phyloP scores from a whole-genome alignment of 768 basidiomycete species.

The Tricholoma hemisulphureum region DNA sequence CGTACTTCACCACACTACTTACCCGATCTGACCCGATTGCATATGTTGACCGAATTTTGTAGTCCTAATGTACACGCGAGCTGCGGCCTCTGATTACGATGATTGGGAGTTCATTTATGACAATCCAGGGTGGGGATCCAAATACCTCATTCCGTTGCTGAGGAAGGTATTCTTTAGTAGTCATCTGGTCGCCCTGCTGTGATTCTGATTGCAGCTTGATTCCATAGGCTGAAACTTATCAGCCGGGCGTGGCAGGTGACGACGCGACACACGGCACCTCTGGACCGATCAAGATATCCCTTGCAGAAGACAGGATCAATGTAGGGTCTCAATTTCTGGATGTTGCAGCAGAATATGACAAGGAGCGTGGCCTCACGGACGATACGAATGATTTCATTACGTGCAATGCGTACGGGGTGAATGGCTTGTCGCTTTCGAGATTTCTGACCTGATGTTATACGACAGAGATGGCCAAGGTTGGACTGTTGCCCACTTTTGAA shows the following conservation, averaged over 20 bases:
- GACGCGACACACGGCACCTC: constrained; percentile 44
- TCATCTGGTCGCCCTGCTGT: background rate
- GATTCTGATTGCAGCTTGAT: background rate
- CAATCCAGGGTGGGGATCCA: constrained; percentile 62
- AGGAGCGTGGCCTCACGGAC: constrained; percentile 39
- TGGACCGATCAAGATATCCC: constrained; percentile 52
- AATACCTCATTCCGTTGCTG: constrained; percentile 54
- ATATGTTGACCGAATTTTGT: background rate
- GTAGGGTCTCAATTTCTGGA: constrained; percentile 47
- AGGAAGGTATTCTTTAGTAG: constrained; percentile 42
- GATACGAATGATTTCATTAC: constrained; percentile 49
- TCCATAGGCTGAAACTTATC: constrained; percentile 41
- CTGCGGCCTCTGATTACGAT: constrained; percentile 62
- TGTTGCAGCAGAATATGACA: constrained; percentile 46
- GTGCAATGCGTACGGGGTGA: constrained; percentile 48
- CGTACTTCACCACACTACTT: constrained; percentile 8
- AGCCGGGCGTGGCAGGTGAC: constrained; percentile 18
- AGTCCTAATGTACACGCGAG: constrained; percentile 58
- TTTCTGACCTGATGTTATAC: background rate
- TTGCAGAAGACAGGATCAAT: constrained; percentile 36
- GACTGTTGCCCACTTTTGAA: background rate
- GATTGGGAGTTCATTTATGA: constrained; percentile 53
- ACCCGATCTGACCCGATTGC: background rate
- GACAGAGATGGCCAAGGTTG: constrained; percentile 56
- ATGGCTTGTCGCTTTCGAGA: constrained; percentile 11